phyloP scores from a whole-genome alignment of 352 stramenopile genomes.

The Pythium sukuiense region DNA sequence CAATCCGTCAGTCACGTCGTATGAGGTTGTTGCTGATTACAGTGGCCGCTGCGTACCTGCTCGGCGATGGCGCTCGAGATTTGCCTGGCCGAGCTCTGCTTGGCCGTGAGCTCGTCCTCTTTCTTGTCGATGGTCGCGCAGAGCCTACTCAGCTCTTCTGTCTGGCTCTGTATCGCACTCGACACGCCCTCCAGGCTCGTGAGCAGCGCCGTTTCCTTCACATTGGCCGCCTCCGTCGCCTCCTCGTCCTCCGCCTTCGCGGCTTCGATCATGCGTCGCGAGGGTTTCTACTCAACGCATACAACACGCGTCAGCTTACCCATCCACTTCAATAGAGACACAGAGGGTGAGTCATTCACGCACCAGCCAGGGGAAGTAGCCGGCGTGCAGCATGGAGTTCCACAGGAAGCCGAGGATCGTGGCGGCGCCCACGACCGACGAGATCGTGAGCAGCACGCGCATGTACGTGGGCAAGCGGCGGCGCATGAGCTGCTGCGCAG shows the following conservation, averaged over 20 bases:
- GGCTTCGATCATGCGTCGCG: conserved; percentile 22
- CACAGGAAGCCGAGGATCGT: conserved; percentile 74
- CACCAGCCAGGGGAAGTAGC: conserved; percentile 71
- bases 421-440: conserved; percentile 65
- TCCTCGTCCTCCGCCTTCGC: conserved; percentile 51
- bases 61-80: conserved; percentile 51
- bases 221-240: conserved; percentile 21
- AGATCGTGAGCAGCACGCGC: conserved; percentile 66
- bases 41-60: conserved; percentile 30
- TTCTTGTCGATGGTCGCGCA: conserved; percentile 55
- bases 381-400: conserved; percentile 72
- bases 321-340: too few species aligned
- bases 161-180: conserved; percentile 64
- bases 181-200: conserved; percentile 48
- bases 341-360: conserved; percentile 7
- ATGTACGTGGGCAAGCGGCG: conserved; percentile 52
- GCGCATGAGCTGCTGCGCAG: conserved; percentile 44
- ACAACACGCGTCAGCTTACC: not conserved
- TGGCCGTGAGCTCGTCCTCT: conserved; percentile 51
- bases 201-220: conserved; percentile 55
- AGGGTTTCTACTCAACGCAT: conserved; percentile 6
- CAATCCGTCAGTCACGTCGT: conserved; percentile 1
- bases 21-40: not conserved
- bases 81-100: conserved; percentile 40
- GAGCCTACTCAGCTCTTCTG: conserved; percentile 54